Conservation (phyloP, 2,329 filamentous ascomycete genomes). For the Thelonectria olida region DNA sequence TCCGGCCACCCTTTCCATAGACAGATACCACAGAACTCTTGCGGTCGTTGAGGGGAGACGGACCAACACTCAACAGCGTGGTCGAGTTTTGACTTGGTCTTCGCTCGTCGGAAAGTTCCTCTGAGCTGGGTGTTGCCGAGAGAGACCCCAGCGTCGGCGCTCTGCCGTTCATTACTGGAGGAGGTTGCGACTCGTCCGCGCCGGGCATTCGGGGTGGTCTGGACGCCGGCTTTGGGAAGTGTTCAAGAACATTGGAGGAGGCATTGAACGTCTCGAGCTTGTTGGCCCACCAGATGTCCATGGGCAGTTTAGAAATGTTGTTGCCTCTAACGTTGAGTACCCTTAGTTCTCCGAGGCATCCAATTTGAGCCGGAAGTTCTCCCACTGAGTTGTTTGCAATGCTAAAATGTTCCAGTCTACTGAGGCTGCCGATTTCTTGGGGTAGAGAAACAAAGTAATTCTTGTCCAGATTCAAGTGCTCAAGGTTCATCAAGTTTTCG, state of each 20-base stretch:
- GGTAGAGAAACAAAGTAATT: constrained; percentile 96
- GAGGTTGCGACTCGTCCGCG: constrained; percentile 51
- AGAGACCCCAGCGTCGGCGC: constrained; percentile 52
- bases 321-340: constrained; percentile 92
- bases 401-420: constrained; percentile 88
- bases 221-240: constrained; percentile 87
- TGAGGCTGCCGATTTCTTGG: constrained; percentile 82
- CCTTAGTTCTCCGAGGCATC: constrained; percentile 83
- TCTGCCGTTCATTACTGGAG: constrained; percentile 51
- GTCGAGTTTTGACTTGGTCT: constrained; percentile 87
- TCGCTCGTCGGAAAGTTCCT: constrained; percentile 76
- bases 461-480: constrained; percentile 88
- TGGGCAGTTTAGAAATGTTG: constrained; percentile 87
- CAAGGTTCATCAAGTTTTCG: constrained; percentile 84
- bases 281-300: constrained; percentile 95
- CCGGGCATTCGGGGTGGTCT: constrained; percentile 70
- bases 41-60: constrained; percentile 75
- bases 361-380: constrained; percentile 86
- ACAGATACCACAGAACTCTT: constrained; percentile 88
- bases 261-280: constrained; percentile 92
- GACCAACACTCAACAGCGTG: constrained; percentile 77
- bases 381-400: constrained; percentile 91
- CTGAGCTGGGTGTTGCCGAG: constrained; percentile 74
- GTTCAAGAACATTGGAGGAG: constrained; percentile 91
- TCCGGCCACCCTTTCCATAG: constrained; percentile 80